Conservation (phyloP, 2,329 filamentous ascomycete species). For the Hypoxylon sp. region DNA sequence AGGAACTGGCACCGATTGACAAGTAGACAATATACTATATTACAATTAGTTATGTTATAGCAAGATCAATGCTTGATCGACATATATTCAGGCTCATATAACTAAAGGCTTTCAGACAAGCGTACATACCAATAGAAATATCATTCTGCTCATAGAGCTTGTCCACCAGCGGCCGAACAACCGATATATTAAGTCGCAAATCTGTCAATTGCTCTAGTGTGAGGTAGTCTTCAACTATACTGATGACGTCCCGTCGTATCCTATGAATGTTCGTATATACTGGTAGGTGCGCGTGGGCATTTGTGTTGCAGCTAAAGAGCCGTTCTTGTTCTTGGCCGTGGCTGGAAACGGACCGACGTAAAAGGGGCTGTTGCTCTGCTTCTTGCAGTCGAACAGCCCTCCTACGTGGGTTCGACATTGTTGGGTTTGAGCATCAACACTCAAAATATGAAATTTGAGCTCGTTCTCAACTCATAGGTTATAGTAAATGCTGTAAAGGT, state of each 20-base stretch:
- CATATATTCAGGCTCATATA: background rate
- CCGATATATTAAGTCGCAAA: slow-evolving; percentile 84
- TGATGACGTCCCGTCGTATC: slow-evolving; percentile 74
- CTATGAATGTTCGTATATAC: slow-evolving; percentile 85
- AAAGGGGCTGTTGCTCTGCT: slow-evolving; percentile 57
- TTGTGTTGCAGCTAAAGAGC: slow-evolving; percentile 68
- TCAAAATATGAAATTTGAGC: background rate
- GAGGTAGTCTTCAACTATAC: slow-evolving; percentile 74
- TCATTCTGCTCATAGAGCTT: slow-evolving; percentile 84
- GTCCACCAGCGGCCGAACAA: slow-evolving; percentile 86
- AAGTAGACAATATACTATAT: slow-evolving; percentile 82
- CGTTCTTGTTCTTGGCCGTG: slow-evolving; percentile 59
- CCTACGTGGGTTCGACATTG: slow-evolving; percentile 43
- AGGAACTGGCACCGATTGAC: slow-evolving; percentile 87
- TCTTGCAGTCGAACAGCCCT: slow-evolving; percentile 46
- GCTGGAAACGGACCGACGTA: slow-evolving; percentile 56
- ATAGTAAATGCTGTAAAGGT: slow-evolving; percentile 17
- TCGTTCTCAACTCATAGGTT: slow-evolving; percentile 13
- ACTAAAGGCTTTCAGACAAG: background rate
- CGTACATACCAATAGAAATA: slow-evolving; percentile 77
- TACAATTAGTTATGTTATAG: slow-evolving; percentile 41
- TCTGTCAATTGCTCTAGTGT: slow-evolving; percentile 84
- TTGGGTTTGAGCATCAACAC: slow-evolving; percentile 17
- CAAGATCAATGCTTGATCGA: slow-evolving; percentile 1
- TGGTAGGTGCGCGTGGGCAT: slow-evolving; percentile 74